Evolutionary conservation across 257 asterid species (phyloP), one percentile per base, ranked within the genome.

Genomic region (Penstemon eatonii): DNA sequence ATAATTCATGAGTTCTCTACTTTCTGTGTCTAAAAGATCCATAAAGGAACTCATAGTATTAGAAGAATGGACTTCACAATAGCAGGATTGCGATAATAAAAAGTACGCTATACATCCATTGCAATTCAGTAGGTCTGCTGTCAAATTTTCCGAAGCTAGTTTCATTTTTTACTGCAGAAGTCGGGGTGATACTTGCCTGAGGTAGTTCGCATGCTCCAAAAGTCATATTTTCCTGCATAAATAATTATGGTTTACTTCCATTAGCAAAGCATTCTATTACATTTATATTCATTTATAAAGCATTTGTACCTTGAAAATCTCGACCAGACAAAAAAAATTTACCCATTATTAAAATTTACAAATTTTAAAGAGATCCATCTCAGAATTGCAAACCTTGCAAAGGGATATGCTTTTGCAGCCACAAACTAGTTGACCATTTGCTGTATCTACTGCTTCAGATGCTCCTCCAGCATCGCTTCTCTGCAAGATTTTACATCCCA

Each of bases 381-480:
- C 7, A 3, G 41, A 70, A 54, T 40, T 45, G 5, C 75, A 46
- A 47, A 92, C 96, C 97, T 82, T 81, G 95, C 97, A 94, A 61
- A 75, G 67, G 5, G 78, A 78, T 75, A 94, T 72, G 73, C 75
- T 70, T 25, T 82, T 73, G 88, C 99, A 94, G 60, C 99, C 97
- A 56, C 99, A 94, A 41, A 88, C 75, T 8, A 80, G 78, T 60
- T 87, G 89, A 7, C 96, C 96, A 63, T 91, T 94, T n/a, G 95
- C 95, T 65, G 45, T 77, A 71, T 94, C 96, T 44, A 87, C 89
- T 55, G 95, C 97, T 67, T 82, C 88, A 58, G 95, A 61, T 33
- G 95, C 94, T 75, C 99, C 99, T 52, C 96, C 97, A 65, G 96
- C 99, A 72, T 91, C 94, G 69, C 99, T 94, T 86, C 97, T 94